Conservation (phyloP, 257 asterid genomes). For the Plantago major region DNA sequence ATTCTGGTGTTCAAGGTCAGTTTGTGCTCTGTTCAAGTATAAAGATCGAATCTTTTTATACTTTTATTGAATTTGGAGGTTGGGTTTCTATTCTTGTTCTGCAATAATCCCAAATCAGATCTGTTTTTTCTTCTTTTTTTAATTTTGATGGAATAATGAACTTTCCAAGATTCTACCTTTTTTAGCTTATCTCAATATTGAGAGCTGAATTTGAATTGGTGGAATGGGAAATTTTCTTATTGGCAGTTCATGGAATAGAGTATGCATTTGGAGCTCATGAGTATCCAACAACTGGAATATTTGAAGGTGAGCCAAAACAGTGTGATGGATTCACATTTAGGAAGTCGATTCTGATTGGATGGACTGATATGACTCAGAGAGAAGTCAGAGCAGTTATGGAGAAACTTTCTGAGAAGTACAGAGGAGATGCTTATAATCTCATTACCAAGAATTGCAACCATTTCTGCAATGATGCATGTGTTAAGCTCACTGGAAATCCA, state of each 20-base stretch:
- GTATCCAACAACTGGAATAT: constrained; percentile 54
- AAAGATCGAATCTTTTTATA: not conserved
- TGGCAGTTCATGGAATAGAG: constrained; percentile 61
- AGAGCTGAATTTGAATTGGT: not conserved
- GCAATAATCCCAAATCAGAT: constrained; percentile 19
- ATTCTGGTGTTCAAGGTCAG: constrained; percentile 86
- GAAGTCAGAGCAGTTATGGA: constrained; percentile 46
- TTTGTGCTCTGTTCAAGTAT: not conserved
- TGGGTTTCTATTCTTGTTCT: not conserved
- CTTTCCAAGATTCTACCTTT: not conserved
- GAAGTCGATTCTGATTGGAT: constrained; percentile 53
- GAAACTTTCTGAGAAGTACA: constrained; percentile 38
- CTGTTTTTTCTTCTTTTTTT: constrained; percentile 7
- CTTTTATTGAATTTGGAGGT: not conserved
- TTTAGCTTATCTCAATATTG: too few species aligned
- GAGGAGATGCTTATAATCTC: constrained; percentile 53
- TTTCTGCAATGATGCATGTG: constrained; percentile 56
- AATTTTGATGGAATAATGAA: not conserved
- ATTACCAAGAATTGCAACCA: constrained; percentile 68
- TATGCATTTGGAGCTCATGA: constrained; percentile 73
- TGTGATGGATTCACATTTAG: constrained; percentile 52
- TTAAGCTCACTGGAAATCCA: constrained; percentile 41
- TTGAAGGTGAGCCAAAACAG: constrained; percentile 56
- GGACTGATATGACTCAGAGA: constrained; percentile 36
- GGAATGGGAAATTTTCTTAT: constrained; percentile 5